Evolutionary conservation across 2,329 filamentous ascomycete genomes (phyloP).

Genomic region (Phialophora verrucosa): DNA sequence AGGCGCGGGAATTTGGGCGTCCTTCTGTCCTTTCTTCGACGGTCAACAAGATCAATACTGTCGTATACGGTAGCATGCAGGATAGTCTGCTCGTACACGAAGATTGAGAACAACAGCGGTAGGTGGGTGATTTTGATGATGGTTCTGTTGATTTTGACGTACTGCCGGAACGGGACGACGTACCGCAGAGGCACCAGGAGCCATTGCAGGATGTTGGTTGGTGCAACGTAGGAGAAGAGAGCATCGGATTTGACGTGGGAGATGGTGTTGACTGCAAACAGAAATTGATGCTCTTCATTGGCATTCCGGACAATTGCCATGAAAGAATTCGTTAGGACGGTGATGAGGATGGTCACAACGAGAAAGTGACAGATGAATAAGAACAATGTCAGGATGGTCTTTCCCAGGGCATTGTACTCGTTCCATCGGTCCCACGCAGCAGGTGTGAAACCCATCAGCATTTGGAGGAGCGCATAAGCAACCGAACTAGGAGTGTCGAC

Average conservation of each 20-base stretch:
- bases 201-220: slow-evolving; percentile 91
- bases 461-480: slow-evolving; percentile 91
- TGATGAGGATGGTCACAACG: slow-evolving; percentile 91
- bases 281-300: slow-evolving; percentile 86
- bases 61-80: slow-evolving; percentile 78
- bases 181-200: slow-evolving; percentile 81
- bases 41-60: slow-evolving; percentile 83
- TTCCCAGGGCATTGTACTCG: slow-evolving; percentile 79
- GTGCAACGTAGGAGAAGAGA: slow-evolving; percentile 90
- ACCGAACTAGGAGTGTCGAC: slow-evolving; percentile 71
- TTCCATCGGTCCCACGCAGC: slow-evolving; percentile 92
- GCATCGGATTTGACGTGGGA: slow-evolving; percentile 99
- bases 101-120: slow-evolving; percentile 84
- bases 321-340: slow-evolving; percentile 94
- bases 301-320: slow-evolving; percentile 94
- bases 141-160: slow-evolving; percentile 84
- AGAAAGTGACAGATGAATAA: slow-evolving; percentile 95
- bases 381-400: slow-evolving; percentile 76
- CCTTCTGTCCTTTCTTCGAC: slow-evolving; percentile 60
- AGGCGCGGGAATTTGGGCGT: slow-evolving; percentile 65
- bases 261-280: slow-evolving; percentile 96
- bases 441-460: slow-evolving; percentile 94
- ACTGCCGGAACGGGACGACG: slow-evolving; percentile 77
- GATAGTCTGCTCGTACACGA: slow-evolving; percentile 80
- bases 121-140: slow-evolving; percentile 92